Conservation (phyloP, 2,329 filamentous ascomycete species). For the Sphaerostilbella broomeana region DNA sequence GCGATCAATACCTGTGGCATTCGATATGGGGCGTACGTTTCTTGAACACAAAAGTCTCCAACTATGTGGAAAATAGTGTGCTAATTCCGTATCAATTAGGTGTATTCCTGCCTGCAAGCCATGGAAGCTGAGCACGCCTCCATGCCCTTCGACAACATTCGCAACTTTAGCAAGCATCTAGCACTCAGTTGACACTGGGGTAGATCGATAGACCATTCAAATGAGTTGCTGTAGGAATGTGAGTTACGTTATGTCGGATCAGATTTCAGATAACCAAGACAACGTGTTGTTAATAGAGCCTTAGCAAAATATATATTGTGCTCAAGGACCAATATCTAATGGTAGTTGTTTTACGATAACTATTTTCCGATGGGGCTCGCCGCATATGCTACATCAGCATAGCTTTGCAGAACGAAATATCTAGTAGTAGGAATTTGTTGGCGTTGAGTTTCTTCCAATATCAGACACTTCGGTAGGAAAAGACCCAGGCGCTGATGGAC, state of each 20-base stretch:
- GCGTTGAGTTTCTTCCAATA: slow-evolving; percentile 27
- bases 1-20: slow-evolving; percentile 21
- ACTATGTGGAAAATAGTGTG: neutral
- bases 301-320: no score
- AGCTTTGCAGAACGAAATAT: neutral
- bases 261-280: no score
- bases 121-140: slow-evolving; percentile 13
- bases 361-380: no score
- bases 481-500: slow-evolving; percentile 35
- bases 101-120: slow-evolving; percentile 21
- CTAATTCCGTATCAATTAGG: slow-evolving; percentile 7
- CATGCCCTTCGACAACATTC: slow-evolving; percentile 12
- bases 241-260: no score
- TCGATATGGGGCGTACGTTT: slow-evolving; percentile 19
- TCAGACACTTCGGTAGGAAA: slow-evolving; percentile 40
- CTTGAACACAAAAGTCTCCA: neutral
- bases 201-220: neutral
- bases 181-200: neutral
- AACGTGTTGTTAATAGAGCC: no score
- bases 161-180: neutral
- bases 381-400: no score
- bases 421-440: slow-evolving; percentile 34
- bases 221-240: no score
- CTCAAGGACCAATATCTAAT: no score
- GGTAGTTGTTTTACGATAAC: no score